These are phyloP conservation scores for Naganishia sp. DNA, from an alignment of 1,284 basidiomycete genomes.

Conservation along the genomic window DNA sequence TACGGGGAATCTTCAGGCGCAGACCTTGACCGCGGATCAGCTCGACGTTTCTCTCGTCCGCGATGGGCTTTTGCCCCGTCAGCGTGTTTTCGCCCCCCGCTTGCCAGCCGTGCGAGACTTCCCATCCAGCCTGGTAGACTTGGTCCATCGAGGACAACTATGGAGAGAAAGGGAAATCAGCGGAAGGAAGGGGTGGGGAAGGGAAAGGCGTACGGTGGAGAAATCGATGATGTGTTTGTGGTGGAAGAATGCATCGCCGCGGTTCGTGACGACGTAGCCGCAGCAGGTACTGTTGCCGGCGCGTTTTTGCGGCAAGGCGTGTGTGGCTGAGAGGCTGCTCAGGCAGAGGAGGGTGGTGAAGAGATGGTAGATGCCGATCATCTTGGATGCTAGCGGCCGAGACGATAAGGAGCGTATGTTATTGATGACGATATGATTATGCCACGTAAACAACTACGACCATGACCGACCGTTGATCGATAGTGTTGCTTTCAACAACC, in stretches of 20 bases:
- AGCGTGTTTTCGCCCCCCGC: background rate
- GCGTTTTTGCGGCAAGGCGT: constrained; percentile 6
- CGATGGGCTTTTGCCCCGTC: constrained; percentile 3
- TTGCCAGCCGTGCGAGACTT: constrained; percentile 19
- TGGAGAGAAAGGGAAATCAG: too few species aligned
- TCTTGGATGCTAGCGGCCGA: background rate
- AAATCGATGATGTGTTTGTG: constrained; percentile 8
- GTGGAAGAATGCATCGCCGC: constrained; percentile 6
- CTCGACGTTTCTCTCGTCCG: constrained; percentile 15
- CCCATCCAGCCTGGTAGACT: constrained; percentile 6
- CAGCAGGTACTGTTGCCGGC: constrained; percentile 9
- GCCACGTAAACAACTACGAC: too few species aligned
- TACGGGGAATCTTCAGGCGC: constrained; percentile 12
- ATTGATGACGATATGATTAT: too few species aligned
- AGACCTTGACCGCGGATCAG: constrained; percentile 7
- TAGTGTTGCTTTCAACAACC: background rate
- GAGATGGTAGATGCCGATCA: constrained; percentile 6
- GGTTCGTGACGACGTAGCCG: constrained; percentile 10
- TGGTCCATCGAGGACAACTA: constrained; percentile 4
- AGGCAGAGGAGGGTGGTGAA: constrained; percentile 6
- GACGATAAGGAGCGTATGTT: background rate
- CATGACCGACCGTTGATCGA: too few species aligned
- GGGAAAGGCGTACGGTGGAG: background rate
- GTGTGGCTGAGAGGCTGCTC: constrained; percentile 6
- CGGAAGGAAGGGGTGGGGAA: too few species aligned